A percentile compares a stretch with the other conserved stretches of the same genome.
Conservation (phyloP, 176 grass and related monocot genomes). For the Bonia amplexicaulis region DNA sequence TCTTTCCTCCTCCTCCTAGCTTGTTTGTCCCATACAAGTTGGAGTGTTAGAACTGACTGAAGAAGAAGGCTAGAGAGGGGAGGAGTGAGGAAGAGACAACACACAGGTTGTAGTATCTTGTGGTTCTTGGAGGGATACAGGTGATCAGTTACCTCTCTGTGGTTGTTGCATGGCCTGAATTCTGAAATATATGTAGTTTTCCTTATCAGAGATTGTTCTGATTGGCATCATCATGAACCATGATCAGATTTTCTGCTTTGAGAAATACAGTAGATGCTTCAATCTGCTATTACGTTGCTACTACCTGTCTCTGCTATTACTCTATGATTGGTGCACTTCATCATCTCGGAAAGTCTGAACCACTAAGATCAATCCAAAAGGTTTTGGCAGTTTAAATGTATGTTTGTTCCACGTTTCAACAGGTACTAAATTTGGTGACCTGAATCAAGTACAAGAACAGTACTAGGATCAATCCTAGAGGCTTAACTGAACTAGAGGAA, state of each 20-base stretch:
- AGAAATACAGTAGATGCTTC: neutral
- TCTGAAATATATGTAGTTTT: neutral
- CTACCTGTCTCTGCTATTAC: neutral
- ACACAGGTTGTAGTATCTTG: neutral
- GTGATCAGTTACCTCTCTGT: conserved; percentile 7
- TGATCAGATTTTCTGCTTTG: neutral
- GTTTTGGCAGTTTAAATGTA: neutral
- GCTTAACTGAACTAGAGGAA: neutral
- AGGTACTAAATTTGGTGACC: neutral
- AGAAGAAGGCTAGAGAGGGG: neutral
- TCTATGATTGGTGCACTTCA: neutral
- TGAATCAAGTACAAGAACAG: neutral
- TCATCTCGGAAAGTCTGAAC: neutral
- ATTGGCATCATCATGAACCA: neutral
- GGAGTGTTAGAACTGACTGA: neutral
- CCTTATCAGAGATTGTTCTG: neutral
- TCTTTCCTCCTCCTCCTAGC: neutral
- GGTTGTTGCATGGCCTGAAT: neutral
- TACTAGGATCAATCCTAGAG: neutral
- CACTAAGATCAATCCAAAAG: neutral
- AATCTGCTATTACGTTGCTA: neutral
- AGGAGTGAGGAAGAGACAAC: neutral
- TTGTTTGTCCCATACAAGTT: conserved; percentile 10
- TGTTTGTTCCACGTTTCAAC: neutral
- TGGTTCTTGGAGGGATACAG: conserved; percentile 12